Evolutionary conservation across 1,284 basidiomycete genomes (phyloP), one percentile per base, ranked within the genome.

Genomic region (Rhodotorula sp.): DNA sequence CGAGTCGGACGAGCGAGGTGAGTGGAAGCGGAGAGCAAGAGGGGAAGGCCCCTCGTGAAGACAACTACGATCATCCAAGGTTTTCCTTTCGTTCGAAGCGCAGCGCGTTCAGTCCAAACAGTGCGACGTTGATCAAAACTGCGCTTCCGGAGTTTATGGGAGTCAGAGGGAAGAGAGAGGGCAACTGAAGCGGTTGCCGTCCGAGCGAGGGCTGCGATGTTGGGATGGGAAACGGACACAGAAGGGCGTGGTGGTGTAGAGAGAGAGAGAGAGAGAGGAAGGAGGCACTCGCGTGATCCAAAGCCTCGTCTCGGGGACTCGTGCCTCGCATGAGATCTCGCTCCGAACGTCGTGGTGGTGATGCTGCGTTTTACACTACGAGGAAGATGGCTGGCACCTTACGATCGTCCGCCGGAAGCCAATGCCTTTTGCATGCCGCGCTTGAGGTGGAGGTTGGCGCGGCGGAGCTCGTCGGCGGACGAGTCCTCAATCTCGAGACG

Each of bases 401-500:
- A n/a, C n/a, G n/a, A n/a, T n/a, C n/a, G n/a, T n/a, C n/a, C n/a
- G n/a, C n/a, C n/a, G n/a, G n/a, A n/a, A n/a, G n/a, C n/a, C n/a
- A 44, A 17, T 44, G 39, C 93, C 86, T 97, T 97, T 86, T 96
- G 93, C 81, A 96, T 86, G 69, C 93, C 90, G 79, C 94, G 89
- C 85, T 94, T 94, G 83, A 97, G 91, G 78, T 87, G 84, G 75
- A 97, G 86, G 82, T 94, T 91, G 73, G 90, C 89, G 84, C 93
- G 94, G 84, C 90, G 91, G 79, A 96, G 87, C 82, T 97, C 91
- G 81, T 97, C 94, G 71, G 89, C 87, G 61, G 90, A 85, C 67
- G 91, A 91, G 73, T 93, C 91, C 84, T 95, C 93, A 74, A 94
- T 90, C 86, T 97, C 94, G 79, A 97, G 85, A 84, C 92, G 92